Evolutionary conservation across 2,329 filamentous ascomycete genomes (phyloP).

Genomic region (Clonostachys rosea): DNA sequence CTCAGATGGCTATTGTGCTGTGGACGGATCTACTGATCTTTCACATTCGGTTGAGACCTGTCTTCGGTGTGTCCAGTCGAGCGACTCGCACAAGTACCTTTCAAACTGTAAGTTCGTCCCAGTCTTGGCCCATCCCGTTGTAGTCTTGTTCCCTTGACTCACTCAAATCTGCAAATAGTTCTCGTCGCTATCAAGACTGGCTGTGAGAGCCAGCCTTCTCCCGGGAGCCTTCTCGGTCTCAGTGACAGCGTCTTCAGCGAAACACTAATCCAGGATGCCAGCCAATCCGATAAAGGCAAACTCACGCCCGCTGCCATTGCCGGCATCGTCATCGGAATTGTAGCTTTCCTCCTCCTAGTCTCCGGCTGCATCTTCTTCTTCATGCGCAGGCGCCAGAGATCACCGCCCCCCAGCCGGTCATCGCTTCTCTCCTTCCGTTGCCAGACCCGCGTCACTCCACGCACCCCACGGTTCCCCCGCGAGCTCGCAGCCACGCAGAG

Average conservation of each 20-base stretch:
- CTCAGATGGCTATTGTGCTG: conserved; percentile 42
- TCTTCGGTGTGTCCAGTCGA: conserved; percentile 37
- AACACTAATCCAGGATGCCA: conserved; percentile 19
- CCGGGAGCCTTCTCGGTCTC: conserved; percentile 28
- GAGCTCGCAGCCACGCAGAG: not conserved
- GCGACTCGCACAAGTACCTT: conserved; percentile 33
- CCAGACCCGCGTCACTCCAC: conserved; percentile 28
- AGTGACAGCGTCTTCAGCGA: conserved; percentile 39
- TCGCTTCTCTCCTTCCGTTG: conserved; percentile 48
- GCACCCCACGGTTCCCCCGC: conserved; percentile 10
- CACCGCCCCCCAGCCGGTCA: conserved; percentile 15
- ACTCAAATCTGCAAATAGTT: conserved; percentile 20
- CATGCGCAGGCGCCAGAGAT: conserved; percentile 30
- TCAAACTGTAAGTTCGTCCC: conserved; percentile 40
- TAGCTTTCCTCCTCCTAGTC: conserved; percentile 28
- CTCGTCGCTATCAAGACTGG: conserved; percentile 46
- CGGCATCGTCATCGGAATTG: conserved; percentile 33
- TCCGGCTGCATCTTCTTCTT: conserved; percentile 37
- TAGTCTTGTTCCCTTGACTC: not conserved
- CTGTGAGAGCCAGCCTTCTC: conserved; percentile 39
- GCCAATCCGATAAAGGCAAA: conserved; percentile 17
- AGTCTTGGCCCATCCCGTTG: not conserved
- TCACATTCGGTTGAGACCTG: conserved; percentile 29
- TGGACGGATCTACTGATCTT: conserved; percentile 27
- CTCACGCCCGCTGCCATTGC: conserved; percentile 34